Evolutionary conservation across 2,329 filamentous ascomycete genomes (phyloP), one percentile per base, ranked within the genome.

Genomic region (Claviceps fusiformis): DNA sequence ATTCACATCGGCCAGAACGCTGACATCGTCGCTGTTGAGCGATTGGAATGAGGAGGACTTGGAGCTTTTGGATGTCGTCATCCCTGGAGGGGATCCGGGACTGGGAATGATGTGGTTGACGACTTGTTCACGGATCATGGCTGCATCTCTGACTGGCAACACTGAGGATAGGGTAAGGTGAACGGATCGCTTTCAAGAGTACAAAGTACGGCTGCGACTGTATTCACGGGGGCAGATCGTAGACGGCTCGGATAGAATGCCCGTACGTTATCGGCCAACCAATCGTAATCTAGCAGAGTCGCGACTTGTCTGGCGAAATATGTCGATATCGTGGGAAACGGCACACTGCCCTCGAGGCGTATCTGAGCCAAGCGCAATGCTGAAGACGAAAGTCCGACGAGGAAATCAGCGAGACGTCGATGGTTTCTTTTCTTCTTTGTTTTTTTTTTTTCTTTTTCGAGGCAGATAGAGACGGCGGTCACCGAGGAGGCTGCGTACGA

Each of bases 31-130:
- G 63, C 84, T 86, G 58, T 81, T 83, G 55, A 86, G 84, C 43
- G 90, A 95, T 62, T 85, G 86, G 64, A 92, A 87, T 52, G 89
- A 95, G 5, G 89, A 95, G 33, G 89, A 90, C 71, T 93, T 95
- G 60, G 89, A 95, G 59, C 89, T 93, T 70, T 92, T 95, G 58
- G 89, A 95, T 61, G 75, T 71, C 51, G 86, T 89, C 72, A 95
- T 82, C 64, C 89, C 87, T 53, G 69, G 69, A 11, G 69, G 69
- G 51, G 70, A 71, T 50, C 62, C 67, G 52, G 68, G 70, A 53
- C 67, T 68, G 50, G 65, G 58, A 54, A 67, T 62, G 62, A 54
- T 56, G 6, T 54, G 55, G 48, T 39, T 52, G 61, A 65, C 58
- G 50, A 63, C 60, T 60, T 65, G 67, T 56, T 62, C 64, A 58